A percentile compares a stretch with the other conserved stretches of the same genome.
phyloP scores from a whole-genome alignment of 2,329 filamentous ascomycete genomes.

The Epichloe glyceriae region DNA sequence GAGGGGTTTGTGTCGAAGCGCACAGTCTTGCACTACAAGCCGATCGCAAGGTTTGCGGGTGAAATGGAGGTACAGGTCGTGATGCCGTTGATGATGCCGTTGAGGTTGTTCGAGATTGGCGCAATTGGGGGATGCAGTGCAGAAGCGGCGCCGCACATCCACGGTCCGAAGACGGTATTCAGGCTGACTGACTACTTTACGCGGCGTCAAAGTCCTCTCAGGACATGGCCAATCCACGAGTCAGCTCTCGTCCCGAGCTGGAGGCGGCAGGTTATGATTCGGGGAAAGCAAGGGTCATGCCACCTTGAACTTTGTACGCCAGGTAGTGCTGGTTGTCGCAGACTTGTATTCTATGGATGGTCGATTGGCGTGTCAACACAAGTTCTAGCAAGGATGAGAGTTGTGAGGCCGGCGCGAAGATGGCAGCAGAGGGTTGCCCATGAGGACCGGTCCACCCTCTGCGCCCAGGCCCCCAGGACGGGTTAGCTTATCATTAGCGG shows the following conservation, averaged over 20 bases:
- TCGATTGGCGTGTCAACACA: background rate
- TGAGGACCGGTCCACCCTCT: background rate
- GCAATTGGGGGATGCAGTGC: background rate
- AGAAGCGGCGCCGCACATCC: constrained; percentile 1
- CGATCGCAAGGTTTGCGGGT: background rate
- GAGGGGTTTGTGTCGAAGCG: constrained; percentile 1
- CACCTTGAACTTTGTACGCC: constrained; percentile 4
- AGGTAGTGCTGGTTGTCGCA: background rate
- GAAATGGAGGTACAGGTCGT: background rate
- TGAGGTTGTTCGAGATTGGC: background rate
- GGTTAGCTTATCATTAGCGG: background rate
- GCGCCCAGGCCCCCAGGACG: background rate
- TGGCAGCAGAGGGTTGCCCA: background rate
- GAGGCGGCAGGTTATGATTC: constrained; percentile 10
- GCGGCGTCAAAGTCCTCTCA: constrained; percentile 20
- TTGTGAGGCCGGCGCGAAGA: constrained; percentile 1
- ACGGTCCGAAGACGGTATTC: background rate
- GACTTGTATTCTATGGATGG: background rate
- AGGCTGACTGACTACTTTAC: constrained; percentile 3
- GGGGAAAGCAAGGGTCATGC: constrained; percentile 10
- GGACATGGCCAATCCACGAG: constrained; percentile 20
- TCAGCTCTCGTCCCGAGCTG: constrained; percentile 18
- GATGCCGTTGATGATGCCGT: background rate
- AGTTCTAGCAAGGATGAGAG: background rate
- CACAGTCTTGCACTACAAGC: background rate